Base-by-base conservation (phyloP, 345 rosid species). In the Crucihimalaya himalaica region DNA sequence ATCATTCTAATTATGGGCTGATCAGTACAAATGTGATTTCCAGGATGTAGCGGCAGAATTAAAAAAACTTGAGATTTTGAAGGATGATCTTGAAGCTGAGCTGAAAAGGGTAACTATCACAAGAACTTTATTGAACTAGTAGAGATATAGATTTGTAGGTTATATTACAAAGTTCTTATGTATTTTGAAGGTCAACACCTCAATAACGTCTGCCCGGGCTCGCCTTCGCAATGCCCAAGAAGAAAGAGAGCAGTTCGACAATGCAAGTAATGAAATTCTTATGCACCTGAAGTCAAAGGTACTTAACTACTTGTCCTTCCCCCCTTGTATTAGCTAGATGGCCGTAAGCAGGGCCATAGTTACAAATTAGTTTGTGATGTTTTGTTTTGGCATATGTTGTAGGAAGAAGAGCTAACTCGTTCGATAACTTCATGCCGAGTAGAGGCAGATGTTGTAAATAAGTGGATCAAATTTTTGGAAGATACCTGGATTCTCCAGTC, bases 201-300 rank as follows among this genome's bases (percentile, higher is more conserved):
- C 85, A 15, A 80, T 89, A 72, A 68, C 80, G 9, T 68, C 84
- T 40, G 75, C 93, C 27, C 83, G 88, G 62, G 86, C 82, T 72
- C 90, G 92, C 57, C 87, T 92, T 68, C 84, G 25, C 50, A 86
- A 95, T 82, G 91, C 92, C 5, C 84, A 77, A 84, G 97, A 95
- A 84, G 97, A 92, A 81, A 75, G 96, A 77, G 97, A 95, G 40
- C 91, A 95, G 52, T 95, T 92, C 56, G 99, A 92, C 78, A 89
- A 92, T 52, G 97, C 99, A 19, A 87, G 93, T 74, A 87, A 88
- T 72, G 86, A 92, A 84, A 85, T 92, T 68, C 84, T 92, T 10
- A 16, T 86, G 61, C 92, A 87, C 84, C 78, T 95, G 45, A 92
- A 89, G 75, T 72, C 85, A 62, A 90, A 84, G 97, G 97, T 90